Conservation (phyloP, 2,329 filamentous ascomycete genomes). For the Sporothrix dimorphospora region DNA sequence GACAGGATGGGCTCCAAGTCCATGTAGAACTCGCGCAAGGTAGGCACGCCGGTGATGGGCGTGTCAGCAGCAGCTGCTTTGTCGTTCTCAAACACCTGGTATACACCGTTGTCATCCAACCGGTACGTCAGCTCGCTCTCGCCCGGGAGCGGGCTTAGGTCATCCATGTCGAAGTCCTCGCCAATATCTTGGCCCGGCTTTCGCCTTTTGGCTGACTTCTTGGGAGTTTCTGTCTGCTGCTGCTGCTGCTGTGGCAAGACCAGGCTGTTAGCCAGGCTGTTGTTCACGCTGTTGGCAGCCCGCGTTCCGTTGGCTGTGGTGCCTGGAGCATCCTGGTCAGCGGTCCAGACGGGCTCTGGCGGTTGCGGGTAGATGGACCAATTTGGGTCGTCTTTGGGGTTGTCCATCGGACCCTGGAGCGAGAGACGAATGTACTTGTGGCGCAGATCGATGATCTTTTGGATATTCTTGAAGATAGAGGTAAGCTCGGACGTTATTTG, state of each 20-base stretch:
- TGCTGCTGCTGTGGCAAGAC: conserved; percentile 42
- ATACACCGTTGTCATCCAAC: conserved; percentile 83
- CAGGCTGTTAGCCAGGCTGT: conserved; percentile 54
- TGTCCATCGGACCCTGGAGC: conserved; percentile 78
- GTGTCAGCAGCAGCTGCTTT: conserved; percentile 63
- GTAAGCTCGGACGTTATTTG: conserved; percentile 82
- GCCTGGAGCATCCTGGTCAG: conserved; percentile 47
- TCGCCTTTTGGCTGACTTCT: conserved; percentile 58
- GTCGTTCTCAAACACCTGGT: conserved; percentile 82
- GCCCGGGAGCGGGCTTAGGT: conserved; percentile 73
- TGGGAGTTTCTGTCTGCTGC: conserved; percentile 32
- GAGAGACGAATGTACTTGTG: conserved; percentile 89
- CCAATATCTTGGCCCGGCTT: conserved; percentile 91
- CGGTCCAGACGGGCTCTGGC: conserved; percentile 87
- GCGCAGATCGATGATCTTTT: conserved; percentile 83
- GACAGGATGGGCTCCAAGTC: conserved; percentile 85
- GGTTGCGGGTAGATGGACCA: conserved; percentile 93
- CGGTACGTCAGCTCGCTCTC: conserved; percentile 73
- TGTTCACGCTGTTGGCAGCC: conserved; percentile 44
- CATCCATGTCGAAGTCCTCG: conserved; percentile 84
- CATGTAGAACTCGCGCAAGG: conserved; percentile 92
- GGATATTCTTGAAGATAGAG: conserved; percentile 86
- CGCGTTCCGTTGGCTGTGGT: conserved; percentile 36
- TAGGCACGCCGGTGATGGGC: conserved; percentile 83
- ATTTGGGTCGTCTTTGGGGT: conserved; percentile 79